Base-by-base conservation (phyloP, 371 early-diverging fungal species). In the Entomophthora muscae region DNA sequence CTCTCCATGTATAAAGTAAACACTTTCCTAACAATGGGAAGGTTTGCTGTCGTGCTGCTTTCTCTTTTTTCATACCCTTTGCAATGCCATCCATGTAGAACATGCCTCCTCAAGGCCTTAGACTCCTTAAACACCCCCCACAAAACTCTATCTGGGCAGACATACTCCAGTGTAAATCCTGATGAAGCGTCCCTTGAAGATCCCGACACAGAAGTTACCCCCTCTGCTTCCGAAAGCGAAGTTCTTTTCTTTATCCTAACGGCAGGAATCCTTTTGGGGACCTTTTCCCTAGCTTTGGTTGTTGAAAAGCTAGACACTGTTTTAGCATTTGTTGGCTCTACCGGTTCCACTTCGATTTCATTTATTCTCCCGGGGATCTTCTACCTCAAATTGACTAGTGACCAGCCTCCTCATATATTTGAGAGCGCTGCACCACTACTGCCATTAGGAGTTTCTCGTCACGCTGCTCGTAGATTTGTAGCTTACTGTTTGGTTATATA, bases 281-380 rank as follows among this genome's bases (percentile, higher is more conserved):
- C 85, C 53, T 93, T 86, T 65, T 28, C 83, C 5, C 71, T 89
- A 32, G 88, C 95, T 26, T 82, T 91, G 22, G 71, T 80, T 0
- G 88, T 93, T 1, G 75, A 83, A 17, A 75, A 88, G 58, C 69
- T 93, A 28, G 89, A 85, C 66, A 71, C 91, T 66, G 86, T 83
- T 70, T 76, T 98, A 61, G 75, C 94, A 0, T 79, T 97, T 66
- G 97, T 99, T 1, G 99, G 99, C 12, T 91, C 99, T 0, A 98
- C 98, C 0, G 99, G 99, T 5, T 95, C 96, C 0, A 95, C 98
- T 0, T 83, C 91, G 22, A 95, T 99, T 63, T 95, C 97, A 63
- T 93, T 98, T 67, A 97, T 99, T 64, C 77, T 99, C 28, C 99
- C 99, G 0, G 90, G 96, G 1, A 53, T 95, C 10, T 91, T 97